Evolutionary conservation across 257 asterid species (phyloP), one percentile per base, ranked within the genome.

Genomic region (Gardenia jasminoides): DNA sequence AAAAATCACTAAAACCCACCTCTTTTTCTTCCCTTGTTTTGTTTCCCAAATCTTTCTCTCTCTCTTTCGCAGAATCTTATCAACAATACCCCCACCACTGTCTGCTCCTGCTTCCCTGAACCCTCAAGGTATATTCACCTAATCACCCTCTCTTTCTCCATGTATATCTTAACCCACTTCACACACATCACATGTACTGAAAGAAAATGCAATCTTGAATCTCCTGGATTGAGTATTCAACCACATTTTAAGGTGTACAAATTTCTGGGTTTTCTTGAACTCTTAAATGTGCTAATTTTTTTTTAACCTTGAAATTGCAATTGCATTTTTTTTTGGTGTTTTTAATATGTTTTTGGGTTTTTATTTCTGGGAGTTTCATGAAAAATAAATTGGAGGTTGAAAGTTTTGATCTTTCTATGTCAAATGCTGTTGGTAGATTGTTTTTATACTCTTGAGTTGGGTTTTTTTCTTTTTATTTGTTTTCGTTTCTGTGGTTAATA

Each of bases 1-100:
- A 79, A 26, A 83, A 83, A 83, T 85, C 79, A 72, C 36, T 76
- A 78, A 80, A 73, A 80, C 56, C 70, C 76, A 72, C 64, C 56
- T 70, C 24, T 30, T 31, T 74, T 47, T 77, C 41, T 12, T 59
- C 30, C 11, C 26, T 69, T 13, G 26, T 64, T 66, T 73, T 19
- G 44, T 69, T 78, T 36, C 43, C 65, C 30, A 67, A 19, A 66
- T 62, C 70, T 33, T 10, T 70, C 54, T 71, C 17, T 52, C 50
- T 70, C 17, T 52, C 50, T 70, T 66, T 61, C 31, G 50, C 20
- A 10, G 74, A 66, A 70, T 78, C 80, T 80, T 80, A 80, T 78
- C 84, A 83, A 79, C 81, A 77, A 67, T 44, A 17, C 75, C 79
- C 74, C 77, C 76, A 30, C 77, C 58, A 59, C 36, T n/a, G 10